Percentiles rank a stretch among this genome's conserved stretches.
Conservation (phyloP, 176 grass and related monocot genomes). For the Triticum turgidum region DNA sequence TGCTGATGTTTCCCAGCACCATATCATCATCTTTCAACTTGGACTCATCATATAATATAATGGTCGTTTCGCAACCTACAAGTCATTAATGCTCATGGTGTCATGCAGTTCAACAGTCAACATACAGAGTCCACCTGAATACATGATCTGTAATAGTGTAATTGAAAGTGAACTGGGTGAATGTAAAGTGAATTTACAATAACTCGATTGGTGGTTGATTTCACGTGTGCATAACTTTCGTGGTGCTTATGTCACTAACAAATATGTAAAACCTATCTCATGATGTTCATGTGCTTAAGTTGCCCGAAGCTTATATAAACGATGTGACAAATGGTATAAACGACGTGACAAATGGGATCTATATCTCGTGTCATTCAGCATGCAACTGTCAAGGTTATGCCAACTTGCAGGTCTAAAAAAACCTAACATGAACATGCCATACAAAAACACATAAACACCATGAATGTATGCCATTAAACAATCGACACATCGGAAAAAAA, state of each 20-base stretch:
- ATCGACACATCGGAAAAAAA: too few species aligned
- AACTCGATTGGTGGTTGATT: constrained; percentile 6
- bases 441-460: background rate
- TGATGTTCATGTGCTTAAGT: background rate
- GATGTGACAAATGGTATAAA: background rate
- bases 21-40: background rate
- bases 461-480: background rate
- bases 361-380: background rate
- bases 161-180: background rate
- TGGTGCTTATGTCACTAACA: background rate
- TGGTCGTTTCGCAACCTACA: background rate
- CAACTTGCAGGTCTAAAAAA: background rate
- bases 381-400: background rate
- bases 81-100: background rate
- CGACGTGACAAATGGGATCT: background rate
- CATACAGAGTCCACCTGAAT: background rate
- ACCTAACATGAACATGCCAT: background rate
- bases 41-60: background rate
- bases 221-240: background rate
- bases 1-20: background rate
- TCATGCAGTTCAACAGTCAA: background rate
- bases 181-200: background rate
- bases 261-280: background rate
- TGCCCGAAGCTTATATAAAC: background rate
- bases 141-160: background rate